Evolutionary conservation across 805 yeast genomes (phyloP), one percentile per base, ranked within the genome.

Genomic region (Kazachstania taianensis): DNA sequence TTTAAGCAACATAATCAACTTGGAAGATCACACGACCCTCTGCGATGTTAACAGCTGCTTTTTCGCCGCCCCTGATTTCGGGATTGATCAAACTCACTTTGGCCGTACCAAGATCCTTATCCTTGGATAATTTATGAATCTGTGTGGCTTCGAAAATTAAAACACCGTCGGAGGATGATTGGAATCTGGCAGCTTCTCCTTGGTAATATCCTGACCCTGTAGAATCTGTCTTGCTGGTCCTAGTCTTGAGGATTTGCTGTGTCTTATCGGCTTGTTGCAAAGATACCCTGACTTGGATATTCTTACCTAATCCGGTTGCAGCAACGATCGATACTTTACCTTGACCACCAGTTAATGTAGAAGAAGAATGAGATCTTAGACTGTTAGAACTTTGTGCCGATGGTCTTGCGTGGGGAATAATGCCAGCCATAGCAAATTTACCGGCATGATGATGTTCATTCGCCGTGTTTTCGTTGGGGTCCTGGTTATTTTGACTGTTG

Each of bases 91-190:
- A 60, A 9, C 61, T 57, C 20, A 84, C 48, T 26, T 72, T 64
- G 7, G 75, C 75, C 32, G 66, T 66, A 9, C 81, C 94, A 28
- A 85, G 37, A 38, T 73, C 81, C 19, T 65, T 62, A 45, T 73
- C 78, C 50, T 79, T 77, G 26, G 94, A 86, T 46, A 87, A 69
- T 2, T 75, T 70, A 53, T 82, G 92, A 50, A 73, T 81, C 23
- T 77, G 74, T 28, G 73, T 65, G 19, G 83, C 72, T 28, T 67
- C 66, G 49, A 89, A 72, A 3, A 73, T 62, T 28, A 87, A 49
- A 37, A 64, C 68, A 3, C 78, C 77, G 8, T 72, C 78, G 4
- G 76, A 59, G 4, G 78, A 65, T 5, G 89, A 78, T 49, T 72
- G 75, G 63, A 87, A 81, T 4, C 77, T 66, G 41, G 70, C 65